Conservation (phyloP, 176 grass and related monocot species). For the Microstegium vimineum region DNA sequence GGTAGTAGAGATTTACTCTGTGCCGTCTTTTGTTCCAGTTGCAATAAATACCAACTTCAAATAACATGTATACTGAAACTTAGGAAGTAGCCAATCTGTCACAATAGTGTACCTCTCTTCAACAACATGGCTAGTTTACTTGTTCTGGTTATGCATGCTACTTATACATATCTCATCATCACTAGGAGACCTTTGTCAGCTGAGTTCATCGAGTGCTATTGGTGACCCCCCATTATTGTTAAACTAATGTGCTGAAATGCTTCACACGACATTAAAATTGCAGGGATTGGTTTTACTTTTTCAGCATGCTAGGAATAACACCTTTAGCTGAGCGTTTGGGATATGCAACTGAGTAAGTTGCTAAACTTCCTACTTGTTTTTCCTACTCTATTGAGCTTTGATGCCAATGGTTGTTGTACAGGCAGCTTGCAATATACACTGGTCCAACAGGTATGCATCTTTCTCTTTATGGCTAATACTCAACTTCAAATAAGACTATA, state of each 20-base stretch:
- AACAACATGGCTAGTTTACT: not conserved
- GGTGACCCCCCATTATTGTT: not conserved
- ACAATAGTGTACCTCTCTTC: not conserved
- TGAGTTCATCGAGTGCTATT: not conserved
- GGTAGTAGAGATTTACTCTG: not conserved
- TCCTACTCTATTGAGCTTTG: slow-evolving; percentile 22
- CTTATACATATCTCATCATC: not conserved
- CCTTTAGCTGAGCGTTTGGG: slow-evolving; percentile 81
- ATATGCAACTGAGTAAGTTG: slow-evolving; percentile 82
- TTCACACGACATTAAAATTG: slow-evolving; percentile 5
- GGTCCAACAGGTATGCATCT: slow-evolving; percentile 64
- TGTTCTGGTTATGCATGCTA: not conserved
- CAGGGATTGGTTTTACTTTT: slow-evolving; percentile 71
- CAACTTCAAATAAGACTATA: not conserved
- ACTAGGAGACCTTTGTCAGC: not conserved
- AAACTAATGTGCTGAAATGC: slow-evolving; percentile 5
- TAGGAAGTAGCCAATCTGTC: not conserved
- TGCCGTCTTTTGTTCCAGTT: not conserved
- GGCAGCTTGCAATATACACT: slow-evolving; percentile 66
- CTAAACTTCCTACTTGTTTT: slow-evolving; percentile 24
- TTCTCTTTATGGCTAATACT: slow-evolving; percentile 22
- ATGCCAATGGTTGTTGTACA: slow-evolving; percentile 33
- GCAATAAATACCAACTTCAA: not conserved
- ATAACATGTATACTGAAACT: not conserved
- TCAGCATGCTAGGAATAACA: slow-evolving; percentile 78